Evolutionary conservation across 345 rosid species (phyloP), one percentile per base, ranked within the genome.

Genomic region (Rubroshorea leprosula): DNA sequence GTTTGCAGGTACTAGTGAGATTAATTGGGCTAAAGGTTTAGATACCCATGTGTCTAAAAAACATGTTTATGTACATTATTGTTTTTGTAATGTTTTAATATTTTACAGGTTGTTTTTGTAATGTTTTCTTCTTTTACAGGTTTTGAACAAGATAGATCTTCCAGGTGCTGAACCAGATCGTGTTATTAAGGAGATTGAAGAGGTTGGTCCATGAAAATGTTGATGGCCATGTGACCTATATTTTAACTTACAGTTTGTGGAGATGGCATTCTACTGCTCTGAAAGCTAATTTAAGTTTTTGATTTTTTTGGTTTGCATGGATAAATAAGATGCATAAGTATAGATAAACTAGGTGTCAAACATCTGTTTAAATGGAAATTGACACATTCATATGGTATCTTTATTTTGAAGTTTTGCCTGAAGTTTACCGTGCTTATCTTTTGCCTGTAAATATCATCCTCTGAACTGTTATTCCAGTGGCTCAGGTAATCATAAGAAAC

Each of bases 121-220:
- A 22, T 46, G 41, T 51, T 56, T 29, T 53, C 19, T 21, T 51
- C 24, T 48, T 10, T 55, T 65, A 39, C 76, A 89, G 99, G 99
- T 93, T 53, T 68, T 93, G 71, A 89, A 93, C 84, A 93, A 92
- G 77, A 89, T 92, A 79, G 98, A 92, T 72, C 98, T 92, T 69
- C 98, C 96, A 43, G 95, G 98, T 24, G 97, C 99, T 44, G 96
- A 86, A 55, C 97, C 99, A 54, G 91, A 81, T 60, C 78, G 79
- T 50, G 88, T 93, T 58, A 47, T 75, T 65, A 75, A 63, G 75
- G 99, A 93, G 83, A 89, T 93, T 74, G 97, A 93, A 79, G 99
- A 93, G 99, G 99, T 89, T 74, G 80, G 93, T 77, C 58, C n/a
- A n/a, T n/a, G n/a, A n/a, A n/a, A n/a, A n/a, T n/a, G n/a, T n/a